Percentiles rank a stretch among this genome's conserved stretches.
phyloP scores from a whole-genome alignment of 1,139 yeast species.

The Scheffersomyces insectosa region DNA sequence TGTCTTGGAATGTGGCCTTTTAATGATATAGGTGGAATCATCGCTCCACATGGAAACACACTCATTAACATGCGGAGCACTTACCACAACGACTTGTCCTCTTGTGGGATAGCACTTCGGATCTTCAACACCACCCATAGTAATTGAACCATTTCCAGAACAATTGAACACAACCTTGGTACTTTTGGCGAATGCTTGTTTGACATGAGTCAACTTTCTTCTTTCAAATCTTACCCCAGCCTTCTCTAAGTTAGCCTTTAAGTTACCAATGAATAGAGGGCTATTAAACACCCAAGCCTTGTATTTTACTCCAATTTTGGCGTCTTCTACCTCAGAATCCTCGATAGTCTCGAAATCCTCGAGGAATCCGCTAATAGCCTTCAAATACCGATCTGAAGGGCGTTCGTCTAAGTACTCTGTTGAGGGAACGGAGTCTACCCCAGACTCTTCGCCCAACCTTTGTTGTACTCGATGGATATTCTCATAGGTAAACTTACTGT shows the following conservation, averaged over 20 bases:
- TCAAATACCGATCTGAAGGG: conserved; percentile 2
- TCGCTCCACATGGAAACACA: conserved; percentile 12
- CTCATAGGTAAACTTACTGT: conserved; percentile 16
- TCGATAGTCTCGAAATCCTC: conserved; percentile 3
- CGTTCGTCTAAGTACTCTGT: conserved; percentile 10
- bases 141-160: conserved; percentile 18
- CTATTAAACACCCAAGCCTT: conserved; percentile 25
- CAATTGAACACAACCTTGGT: conserved; percentile 16
- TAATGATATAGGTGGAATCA: conserved; percentile 16
- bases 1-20: conserved; percentile 15
- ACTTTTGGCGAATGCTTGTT: conserved; percentile 8
- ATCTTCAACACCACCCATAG: conserved; percentile 15
- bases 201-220: conserved; percentile 7
- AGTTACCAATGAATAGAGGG: conserved; percentile 18
- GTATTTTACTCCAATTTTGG: conserved; percentile 15
- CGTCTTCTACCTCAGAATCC: conserved; percentile 10
- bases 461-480: conserved; percentile 12
- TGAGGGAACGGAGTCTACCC: conserved; percentile 10
- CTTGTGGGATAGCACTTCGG: conserved; percentile 7
- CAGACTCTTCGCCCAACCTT: conserved; percentile 13
- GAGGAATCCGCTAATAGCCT: conserved; percentile 4
- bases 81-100: conserved; percentile 13
- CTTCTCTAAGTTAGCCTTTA: conserved; percentile 6
- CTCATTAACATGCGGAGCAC: conserved; percentile 11
- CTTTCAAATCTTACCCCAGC: conserved; percentile 13